phyloP scores from a whole-genome alignment of 2,329 filamentous ascomycete genomes.

The Phaeosphaeriaceae sp. region DNA sequence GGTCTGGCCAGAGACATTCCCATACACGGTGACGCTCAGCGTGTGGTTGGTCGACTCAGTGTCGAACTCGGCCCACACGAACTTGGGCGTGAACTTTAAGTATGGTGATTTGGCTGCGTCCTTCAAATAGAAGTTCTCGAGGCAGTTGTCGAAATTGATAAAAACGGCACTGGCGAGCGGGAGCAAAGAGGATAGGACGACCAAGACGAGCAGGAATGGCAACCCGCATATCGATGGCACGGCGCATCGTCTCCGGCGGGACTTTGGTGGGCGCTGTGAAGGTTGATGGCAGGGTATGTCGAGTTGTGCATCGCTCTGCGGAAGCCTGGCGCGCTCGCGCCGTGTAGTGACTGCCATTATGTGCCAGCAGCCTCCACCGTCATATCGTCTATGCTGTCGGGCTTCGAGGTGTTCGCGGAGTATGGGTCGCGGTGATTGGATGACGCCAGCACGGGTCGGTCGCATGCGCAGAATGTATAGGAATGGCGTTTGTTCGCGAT shows the following conservation, averaged over 20 bases:
- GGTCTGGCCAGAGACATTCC: constrained; percentile 84
- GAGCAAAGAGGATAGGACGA: constrained; percentile 33
- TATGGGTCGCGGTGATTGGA: constrained; percentile 8
- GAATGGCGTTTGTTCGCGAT: constrained; percentile 7
- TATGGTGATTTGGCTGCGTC: constrained; percentile 64
- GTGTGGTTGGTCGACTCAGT: constrained; percentile 66
- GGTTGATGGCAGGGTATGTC: constrained; percentile 37
- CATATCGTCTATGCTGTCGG: constrained; percentile 31
- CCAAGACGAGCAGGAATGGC: constrained; percentile 31
- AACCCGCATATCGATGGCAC: constrained; percentile 12
- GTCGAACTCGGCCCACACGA: constrained; percentile 78
- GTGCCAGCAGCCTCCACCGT: constrained; percentile 25
- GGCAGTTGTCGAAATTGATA: constrained; percentile 85
- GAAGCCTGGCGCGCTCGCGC: constrained; percentile 26
- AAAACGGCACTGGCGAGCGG: constrained; percentile 58
- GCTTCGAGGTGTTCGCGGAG: not conserved
- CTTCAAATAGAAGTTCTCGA: constrained; percentile 64
- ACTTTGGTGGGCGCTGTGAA: constrained; percentile 38
- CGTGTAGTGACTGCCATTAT: constrained; percentile 36
- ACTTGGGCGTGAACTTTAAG: constrained; percentile 82
- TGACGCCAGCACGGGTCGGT: not conserved
- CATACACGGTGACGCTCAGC: constrained; percentile 82
- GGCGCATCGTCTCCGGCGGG: constrained; percentile 32
- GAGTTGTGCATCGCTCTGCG: constrained; percentile 19
- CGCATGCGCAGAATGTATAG: constrained; percentile 9